Evolutionary conservation across 768 basidiomycete genomes (phyloP).

Genomic region (Rhizopogon rudus): DNA sequence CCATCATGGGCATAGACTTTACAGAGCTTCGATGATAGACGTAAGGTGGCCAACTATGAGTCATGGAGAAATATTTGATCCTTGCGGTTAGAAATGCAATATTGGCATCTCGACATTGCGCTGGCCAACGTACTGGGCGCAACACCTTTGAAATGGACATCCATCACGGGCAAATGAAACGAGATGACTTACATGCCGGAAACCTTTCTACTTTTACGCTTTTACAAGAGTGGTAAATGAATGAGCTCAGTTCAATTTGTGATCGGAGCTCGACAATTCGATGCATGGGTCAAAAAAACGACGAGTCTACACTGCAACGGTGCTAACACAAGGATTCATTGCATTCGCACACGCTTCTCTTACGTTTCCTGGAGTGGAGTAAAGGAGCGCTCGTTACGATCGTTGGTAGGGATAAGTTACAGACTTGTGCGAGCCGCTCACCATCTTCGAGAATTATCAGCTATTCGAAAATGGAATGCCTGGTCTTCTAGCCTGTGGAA

Average conservation of each 20-base stretch:
- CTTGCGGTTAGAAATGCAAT: background rate
- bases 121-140: background rate
- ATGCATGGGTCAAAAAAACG: background rate
- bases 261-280: background rate
- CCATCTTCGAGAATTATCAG: background rate
- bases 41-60: background rate
- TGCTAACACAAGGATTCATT: background rate
- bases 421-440: background rate
- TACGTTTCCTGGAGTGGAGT: background rate
- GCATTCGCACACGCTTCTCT: background rate
- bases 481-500: background rate
- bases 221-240: background rate
- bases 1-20: background rate
- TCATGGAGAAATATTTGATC: background rate
- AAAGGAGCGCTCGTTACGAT: background rate
- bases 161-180: too few relatives aligned
- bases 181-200: too few relatives aligned
- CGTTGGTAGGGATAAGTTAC: background rate
- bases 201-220: background rate
- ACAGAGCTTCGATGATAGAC: background rate
- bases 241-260: background rate
- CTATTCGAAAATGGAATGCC: too few relatives aligned
- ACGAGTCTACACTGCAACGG: background rate
- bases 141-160: background rate
- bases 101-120: background rate